A percentile compares a stretch with the other conserved stretches of the same genome.
These are phyloP conservation scores for Stereum hirsutum DNA, from an alignment of 1,284 basidiomycete genomes.

Conservation along the genomic window DNA sequence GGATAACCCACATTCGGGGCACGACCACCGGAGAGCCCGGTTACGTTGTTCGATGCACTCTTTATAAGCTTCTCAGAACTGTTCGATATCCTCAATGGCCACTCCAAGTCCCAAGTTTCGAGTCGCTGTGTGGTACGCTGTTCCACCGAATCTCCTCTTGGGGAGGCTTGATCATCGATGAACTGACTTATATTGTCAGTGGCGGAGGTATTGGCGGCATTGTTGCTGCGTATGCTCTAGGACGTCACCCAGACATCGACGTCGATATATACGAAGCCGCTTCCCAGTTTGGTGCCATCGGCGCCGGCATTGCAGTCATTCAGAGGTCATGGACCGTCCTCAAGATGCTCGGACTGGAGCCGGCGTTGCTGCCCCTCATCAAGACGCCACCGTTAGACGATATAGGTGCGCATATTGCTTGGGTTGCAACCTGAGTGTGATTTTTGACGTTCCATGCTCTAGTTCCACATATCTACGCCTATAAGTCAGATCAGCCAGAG, in stretches of 20 bases:
- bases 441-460: not conserved
- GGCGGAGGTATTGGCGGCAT: constrained; percentile 34
- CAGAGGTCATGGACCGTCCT: constrained; percentile 24
- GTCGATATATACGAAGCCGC: constrained; percentile 31
- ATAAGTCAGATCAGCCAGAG: constrained; percentile 23
- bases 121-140: constrained; percentile 20
- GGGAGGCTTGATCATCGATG: no score
- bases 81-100: no score
- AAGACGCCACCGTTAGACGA: constrained; percentile 14
- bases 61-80: no score
- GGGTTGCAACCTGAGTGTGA: no score
- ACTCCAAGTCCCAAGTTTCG: no score
- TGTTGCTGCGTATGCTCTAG: constrained; percentile 26
- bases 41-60: no score
- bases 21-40: no score
- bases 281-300: constrained; percentile 22
- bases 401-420: no score
- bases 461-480: constrained; percentile 20
- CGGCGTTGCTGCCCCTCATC: constrained; percentile 18
- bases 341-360: constrained; percentile 20
- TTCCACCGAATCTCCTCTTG: not conserved
- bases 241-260: constrained; percentile 20
- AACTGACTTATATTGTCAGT: constrained; percentile 11
- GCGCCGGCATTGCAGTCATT: constrained; percentile 28
- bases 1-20: no score